Conservation (phyloP, 768 basidiomycete species). For the Symmetrospora coprosmae region DNA sequence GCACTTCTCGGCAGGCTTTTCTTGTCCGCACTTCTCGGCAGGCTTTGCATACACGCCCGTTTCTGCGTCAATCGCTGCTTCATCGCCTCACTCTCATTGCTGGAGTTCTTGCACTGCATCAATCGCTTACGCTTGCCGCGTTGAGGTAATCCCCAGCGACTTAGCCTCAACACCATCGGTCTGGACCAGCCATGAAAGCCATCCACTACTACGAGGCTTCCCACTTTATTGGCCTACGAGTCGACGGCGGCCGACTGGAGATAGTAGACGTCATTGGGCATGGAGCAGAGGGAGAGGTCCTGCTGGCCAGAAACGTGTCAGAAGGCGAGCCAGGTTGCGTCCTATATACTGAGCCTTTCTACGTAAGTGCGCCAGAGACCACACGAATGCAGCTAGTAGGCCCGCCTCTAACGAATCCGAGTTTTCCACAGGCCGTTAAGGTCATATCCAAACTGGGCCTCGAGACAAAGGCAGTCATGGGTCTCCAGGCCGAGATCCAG, state of each 20-base stretch:
- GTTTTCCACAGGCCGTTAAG: conserved; percentile 15
- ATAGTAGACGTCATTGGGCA: neutral
- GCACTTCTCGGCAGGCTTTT: no score
- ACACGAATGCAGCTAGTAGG: no score
- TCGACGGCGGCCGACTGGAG: conserved; percentile 1
- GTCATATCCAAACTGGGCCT: conserved; percentile 1
- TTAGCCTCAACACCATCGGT: no score
- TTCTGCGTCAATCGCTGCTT: no score
- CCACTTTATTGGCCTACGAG: neutral
- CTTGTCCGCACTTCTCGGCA: no score
- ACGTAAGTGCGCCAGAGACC: neutral
- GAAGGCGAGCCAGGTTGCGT: neutral
- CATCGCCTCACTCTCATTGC: no score
- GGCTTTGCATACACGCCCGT: no score
- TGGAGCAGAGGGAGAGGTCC: conserved; percentile 2
- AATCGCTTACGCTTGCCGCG: no score
- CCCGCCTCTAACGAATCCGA: no score
- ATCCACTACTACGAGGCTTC: neutral
- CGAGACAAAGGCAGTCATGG: neutral
- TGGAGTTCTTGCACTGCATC: no score
- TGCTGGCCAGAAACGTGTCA: conserved; percentile 1
- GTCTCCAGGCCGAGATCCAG: neutral
- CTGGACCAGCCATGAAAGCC: no score
- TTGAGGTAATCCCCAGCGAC: no score
- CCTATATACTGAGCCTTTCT: neutral